phyloP scores from a whole-genome alignment of 75 land plant genomes.

The Adiantum capillusveneris region DNA sequence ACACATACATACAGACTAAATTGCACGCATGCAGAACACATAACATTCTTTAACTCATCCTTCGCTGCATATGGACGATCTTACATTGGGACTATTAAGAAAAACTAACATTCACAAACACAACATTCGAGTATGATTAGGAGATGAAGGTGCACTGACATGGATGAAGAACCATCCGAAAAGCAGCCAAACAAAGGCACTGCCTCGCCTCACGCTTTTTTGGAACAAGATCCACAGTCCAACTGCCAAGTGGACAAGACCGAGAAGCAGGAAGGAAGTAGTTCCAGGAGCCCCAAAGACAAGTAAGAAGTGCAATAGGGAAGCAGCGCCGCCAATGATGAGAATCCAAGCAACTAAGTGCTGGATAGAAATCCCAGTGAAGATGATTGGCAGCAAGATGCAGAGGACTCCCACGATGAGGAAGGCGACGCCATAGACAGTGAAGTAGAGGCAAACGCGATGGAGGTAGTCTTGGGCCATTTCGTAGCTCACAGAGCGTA shows the following conservation, averaged over 20 bases:
- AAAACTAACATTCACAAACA: too few species aligned
- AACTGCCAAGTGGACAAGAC: conserved; percentile 20
- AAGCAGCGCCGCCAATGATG: conserved; percentile 24
- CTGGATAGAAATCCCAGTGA: conserved; percentile 12
- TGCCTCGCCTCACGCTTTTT: conserved; percentile 8
- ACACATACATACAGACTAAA: too few species aligned
- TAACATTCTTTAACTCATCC: too few species aligned
- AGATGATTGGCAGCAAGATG: conserved; percentile 22
- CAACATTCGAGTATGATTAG: background rate
- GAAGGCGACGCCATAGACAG: conserved; percentile 21
- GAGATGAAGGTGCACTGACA: conserved; percentile 3
- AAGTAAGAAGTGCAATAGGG: conserved; percentile 24
- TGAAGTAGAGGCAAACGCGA: conserved; percentile 19
- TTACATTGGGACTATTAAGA: too few species aligned
- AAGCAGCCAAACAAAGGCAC: conserved; percentile 17
- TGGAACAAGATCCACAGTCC: conserved; percentile 27
- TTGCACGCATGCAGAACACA: too few species aligned
- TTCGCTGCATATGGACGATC: too few species aligned
- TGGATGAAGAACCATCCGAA: conserved; percentile 30
- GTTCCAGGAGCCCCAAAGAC: conserved; percentile 38
- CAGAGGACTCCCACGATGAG: conserved; percentile 20
- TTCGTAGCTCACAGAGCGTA: background rate
- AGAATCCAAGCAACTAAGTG: conserved; percentile 30
- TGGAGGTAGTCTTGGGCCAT: conserved; percentile 26
- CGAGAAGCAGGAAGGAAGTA: conserved; percentile 26